These are phyloP conservation scores for Globisporangium barbulae DNA, from an alignment of 352 stramenopile species.

Conservation along the genomic window DNA sequence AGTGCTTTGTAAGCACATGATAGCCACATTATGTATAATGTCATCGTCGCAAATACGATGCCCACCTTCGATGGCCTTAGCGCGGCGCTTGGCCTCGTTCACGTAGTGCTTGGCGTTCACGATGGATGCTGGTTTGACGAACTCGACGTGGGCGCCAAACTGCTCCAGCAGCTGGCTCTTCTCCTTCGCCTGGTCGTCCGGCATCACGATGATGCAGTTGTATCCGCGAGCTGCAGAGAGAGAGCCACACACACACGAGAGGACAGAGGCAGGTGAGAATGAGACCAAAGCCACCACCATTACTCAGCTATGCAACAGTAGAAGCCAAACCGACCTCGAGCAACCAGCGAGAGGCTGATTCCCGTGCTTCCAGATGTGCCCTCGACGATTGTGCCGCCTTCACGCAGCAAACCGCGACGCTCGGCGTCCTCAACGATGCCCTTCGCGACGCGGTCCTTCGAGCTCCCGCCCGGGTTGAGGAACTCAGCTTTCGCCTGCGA, in stretches of 20 bases:
- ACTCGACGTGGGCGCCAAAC: slow-evolving; percentile 85
- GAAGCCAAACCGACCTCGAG: slow-evolving; percentile 41
- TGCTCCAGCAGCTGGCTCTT: slow-evolving; percentile 79
- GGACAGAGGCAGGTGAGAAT: background rate
- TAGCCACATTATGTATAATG: background rate
- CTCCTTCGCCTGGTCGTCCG: slow-evolving; percentile 96
- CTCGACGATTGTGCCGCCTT: slow-evolving; percentile 95
- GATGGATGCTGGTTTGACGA: slow-evolving; percentile 93
- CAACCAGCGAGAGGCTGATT: slow-evolving; percentile 95
- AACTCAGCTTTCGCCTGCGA: slow-evolving; percentile 93
- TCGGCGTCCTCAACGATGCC: slow-evolving; percentile 95
- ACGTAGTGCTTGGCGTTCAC: slow-evolving; percentile 98
- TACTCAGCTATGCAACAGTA: background rate
- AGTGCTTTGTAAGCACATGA: background rate
- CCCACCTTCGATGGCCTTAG: slow-evolving; percentile 73
- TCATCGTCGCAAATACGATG: too few species aligned
- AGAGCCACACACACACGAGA: slow-evolving; percentile 5
- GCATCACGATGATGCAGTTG: slow-evolving; percentile 95
- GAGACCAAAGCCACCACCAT: background rate
- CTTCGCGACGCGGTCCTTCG: slow-evolving; percentile 96
- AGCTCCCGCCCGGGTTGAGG: slow-evolving; percentile 96
- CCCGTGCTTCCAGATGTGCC: slow-evolving; percentile 97
- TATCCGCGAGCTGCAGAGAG: slow-evolving; percentile 83
- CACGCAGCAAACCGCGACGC: slow-evolving; percentile 74
- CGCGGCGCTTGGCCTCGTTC: slow-evolving; percentile 91